Percentiles rank a stretch among this genome's conserved stretches.
Conservation (phyloP, 2,329 filamentous ascomycete species). For the Aspergillus tanneri region DNA sequence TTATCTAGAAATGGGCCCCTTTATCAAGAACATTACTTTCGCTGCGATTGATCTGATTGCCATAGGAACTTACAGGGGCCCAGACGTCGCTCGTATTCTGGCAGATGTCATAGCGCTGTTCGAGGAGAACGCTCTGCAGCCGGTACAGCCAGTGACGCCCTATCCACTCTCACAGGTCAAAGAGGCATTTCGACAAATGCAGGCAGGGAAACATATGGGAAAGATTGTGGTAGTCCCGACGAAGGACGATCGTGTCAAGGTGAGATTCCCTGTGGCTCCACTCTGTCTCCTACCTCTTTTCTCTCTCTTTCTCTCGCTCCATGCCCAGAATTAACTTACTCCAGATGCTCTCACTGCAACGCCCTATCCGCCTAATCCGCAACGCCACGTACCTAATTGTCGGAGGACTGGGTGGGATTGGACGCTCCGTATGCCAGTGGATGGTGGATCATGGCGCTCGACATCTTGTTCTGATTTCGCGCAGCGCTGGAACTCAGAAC, state of each 20-base stretch:
- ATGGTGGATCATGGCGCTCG: conserved; percentile 17
- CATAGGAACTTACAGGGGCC: neutral
- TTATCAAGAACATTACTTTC: neutral
- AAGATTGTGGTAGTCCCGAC: conserved; percentile 1
- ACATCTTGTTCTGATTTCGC: conserved; percentile 11
- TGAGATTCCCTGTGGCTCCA: too few relatives aligned
- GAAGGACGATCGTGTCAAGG: neutral
- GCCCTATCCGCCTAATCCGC: neutral
- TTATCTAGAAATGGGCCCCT: neutral
- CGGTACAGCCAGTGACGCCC: neutral
- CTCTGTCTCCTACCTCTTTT: too few relatives aligned
- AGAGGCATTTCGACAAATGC: neutral
- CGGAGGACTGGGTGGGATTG: conserved; percentile 21
- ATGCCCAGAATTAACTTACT: too few relatives aligned
- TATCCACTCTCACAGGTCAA: neutral
- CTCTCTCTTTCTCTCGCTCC: too few relatives aligned
- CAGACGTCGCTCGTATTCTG: neutral
- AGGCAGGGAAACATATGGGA: neutral
- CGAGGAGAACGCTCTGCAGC: neutral
- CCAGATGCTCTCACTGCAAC: neutral
- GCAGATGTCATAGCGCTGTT: neutral
- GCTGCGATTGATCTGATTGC: neutral
- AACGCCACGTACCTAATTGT: conserved; percentile 16
- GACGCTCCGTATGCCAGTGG: conserved; percentile 12
- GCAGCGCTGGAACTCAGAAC: neutral